A percentile compares a stretch with the other conserved stretches of the same genome.
Evolutionary conservation across 176 grass and related monocot species (phyloP).

Genomic region (Typha latifolia): DNA sequence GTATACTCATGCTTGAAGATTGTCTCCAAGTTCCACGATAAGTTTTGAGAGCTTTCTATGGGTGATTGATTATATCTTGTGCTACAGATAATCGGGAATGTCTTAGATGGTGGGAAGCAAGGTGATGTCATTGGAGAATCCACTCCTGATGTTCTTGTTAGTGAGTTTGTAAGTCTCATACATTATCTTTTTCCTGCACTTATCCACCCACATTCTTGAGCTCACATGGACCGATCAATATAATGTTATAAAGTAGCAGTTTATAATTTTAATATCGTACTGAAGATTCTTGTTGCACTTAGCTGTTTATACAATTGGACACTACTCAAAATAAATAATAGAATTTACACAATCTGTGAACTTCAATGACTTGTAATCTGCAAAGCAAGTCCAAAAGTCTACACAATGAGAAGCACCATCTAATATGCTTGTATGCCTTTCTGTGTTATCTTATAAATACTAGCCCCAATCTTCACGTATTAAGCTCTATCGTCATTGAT

Average conservation of each 20-base stretch:
- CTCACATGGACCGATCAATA: background rate
- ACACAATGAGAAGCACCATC: too few species aligned
- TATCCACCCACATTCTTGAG: background rate
- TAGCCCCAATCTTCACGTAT: too few species aligned
- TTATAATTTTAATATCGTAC: background rate
- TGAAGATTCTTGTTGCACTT: background rate
- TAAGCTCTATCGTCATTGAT: too few species aligned
- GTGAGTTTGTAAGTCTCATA: constrained; percentile 77
- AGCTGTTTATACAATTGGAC: too few species aligned
- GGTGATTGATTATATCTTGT: background rate
- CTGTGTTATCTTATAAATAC: too few species aligned
- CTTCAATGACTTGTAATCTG: too few species aligned
- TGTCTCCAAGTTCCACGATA: background rate
- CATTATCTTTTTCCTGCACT: background rate
- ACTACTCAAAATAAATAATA: too few species aligned
- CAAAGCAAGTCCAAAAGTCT: too few species aligned
- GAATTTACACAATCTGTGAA: too few species aligned
- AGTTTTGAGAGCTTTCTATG: background rate
- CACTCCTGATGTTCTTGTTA: constrained; percentile 74
- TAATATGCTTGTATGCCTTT: too few species aligned
- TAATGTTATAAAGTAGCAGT: constrained; percentile 6
- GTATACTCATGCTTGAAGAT: background rate
- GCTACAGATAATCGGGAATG: constrained; percentile 44
- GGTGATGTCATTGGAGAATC: constrained; percentile 74
- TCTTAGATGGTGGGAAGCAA: constrained; percentile 51